Base-by-base conservation (phyloP, 192 early-diverging fungal species). In the Podila epigama region DNA sequence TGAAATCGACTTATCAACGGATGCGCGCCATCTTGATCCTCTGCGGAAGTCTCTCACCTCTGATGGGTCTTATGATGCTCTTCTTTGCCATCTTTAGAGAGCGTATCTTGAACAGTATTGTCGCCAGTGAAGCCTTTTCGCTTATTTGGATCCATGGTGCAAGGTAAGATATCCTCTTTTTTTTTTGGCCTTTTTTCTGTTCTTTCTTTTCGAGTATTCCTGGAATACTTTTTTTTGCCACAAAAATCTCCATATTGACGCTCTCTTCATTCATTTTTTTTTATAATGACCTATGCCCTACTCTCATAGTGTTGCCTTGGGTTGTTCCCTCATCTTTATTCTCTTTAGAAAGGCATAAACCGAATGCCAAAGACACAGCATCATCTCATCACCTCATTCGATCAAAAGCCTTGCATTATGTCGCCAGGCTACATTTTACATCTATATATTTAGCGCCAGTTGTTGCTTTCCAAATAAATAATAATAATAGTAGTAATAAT, bases 21-120 rank as follows among this genome's bases (percentile, higher is more conserved):
- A 70, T 70, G 68, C 68, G 68, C 39, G 68, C 68, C 15, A 70
- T 70, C 33, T 37, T 70, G 32, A 70, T 70, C 35, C 60, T 70
- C 20, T 70, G 68, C 35, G 68, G 68, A 20, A 63, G 60, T 22
- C 54, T 70, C 9, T 70, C 68, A 18, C 60, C 60, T 1, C 29
- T 70, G 11, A 70, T 70, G 59, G 68, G 68, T 0, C 39, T 70
- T 20, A 70, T 70, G 68, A 70, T 70, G 68, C 32, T 70, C 0
- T 70, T 70, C 54, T 70, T 63, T 63, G 68, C 68, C 3, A 36
- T 63, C 22, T 70, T 70, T 53, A 39, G 68, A 40, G 37, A 41
- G 22, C 40, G 61, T 33, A 70, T 70, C 60, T 25, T 70, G 51
- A 70, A 63, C n/a, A 63, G 40, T 41, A 33, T 6, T 25, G 60